Evolutionary conservation across 495 filamentous ascomycete species (phyloP).

Genomic region (Neurospora sublineolata): DNA sequence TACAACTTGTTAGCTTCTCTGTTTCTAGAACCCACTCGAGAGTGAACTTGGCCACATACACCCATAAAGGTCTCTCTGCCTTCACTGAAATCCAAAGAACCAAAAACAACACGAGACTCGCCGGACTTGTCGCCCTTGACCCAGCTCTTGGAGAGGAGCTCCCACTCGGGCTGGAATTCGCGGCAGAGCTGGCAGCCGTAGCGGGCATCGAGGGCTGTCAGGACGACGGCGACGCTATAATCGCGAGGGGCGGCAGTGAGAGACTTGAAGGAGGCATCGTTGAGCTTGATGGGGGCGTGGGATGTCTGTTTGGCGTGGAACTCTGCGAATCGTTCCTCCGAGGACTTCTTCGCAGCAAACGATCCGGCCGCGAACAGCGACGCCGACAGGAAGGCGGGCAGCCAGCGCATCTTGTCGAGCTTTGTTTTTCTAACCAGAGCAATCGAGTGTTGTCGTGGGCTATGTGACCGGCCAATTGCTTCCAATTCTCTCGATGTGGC

Average conservation of each 20-base stretch:
- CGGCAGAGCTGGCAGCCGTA: conserved; percentile 81
- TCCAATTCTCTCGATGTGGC: conserved; percentile 1
- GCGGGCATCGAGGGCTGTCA: conserved; percentile 77
- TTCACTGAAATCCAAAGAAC: conserved; percentile 78
- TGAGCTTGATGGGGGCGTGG: conserved; percentile 59
- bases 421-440: conserved; percentile 3
- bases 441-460: not conserved
- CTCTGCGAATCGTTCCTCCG: conserved; percentile 47
- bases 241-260: conserved; percentile 69
- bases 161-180: conserved; percentile 92
- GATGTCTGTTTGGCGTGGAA: conserved; percentile 58
- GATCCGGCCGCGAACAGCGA: conserved; percentile 40
- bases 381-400: conserved; percentile 46
- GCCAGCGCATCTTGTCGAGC: conserved; percentile 37
- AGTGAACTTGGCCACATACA: conserved; percentile 35
- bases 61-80: conserved; percentile 82
- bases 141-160: conserved; percentile 81
- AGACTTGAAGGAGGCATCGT: conserved; percentile 61
- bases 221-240: conserved; percentile 68
- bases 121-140: conserved; percentile 62
- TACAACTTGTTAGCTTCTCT: not conserved
- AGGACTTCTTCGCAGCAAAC: conserved; percentile 45
- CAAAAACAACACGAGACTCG: conserved; percentile 64
- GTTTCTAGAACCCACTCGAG: not conserved
- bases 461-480: conserved; percentile 13